These are phyloP conservation scores for Globisporangium takayamanum DNA, from an alignment of 352 stramenopile species.

Conservation along the genomic window DNA sequence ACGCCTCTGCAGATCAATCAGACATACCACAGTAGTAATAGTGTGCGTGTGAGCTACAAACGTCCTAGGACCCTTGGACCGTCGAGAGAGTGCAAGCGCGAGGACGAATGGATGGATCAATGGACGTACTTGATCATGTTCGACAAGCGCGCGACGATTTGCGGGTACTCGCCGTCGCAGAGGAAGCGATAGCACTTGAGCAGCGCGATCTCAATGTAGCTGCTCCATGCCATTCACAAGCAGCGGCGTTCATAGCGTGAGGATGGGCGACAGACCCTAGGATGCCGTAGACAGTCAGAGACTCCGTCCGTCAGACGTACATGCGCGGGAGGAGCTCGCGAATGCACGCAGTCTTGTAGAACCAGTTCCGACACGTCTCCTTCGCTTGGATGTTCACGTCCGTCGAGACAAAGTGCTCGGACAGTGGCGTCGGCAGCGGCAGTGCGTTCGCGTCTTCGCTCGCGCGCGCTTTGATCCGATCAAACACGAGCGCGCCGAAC, in stretches of 20 bases:
- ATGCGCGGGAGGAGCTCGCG: conserved; percentile 88
- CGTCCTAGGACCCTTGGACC: too few species aligned
- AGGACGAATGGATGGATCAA: neutral
- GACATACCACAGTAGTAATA: neutral
- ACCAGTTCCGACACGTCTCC: conserved; percentile 92
- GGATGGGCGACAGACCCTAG: neutral
- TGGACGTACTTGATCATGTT: conserved; percentile 83
- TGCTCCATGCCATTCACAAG: conserved; percentile 8
- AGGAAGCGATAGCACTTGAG: conserved; percentile 88
- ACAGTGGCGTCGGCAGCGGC: conserved; percentile 41
- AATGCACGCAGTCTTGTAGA: conserved; percentile 93
- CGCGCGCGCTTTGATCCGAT: conserved; percentile 65
- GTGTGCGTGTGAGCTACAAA: neutral
- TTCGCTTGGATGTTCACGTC: conserved; percentile 86
- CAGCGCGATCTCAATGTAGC: conserved; percentile 86
- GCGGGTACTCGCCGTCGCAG: conserved; percentile 81
- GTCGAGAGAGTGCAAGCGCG: too few species aligned
- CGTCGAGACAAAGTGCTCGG: conserved; percentile 61
- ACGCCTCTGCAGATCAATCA: conserved; percentile 46
- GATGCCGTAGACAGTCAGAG: neutral
- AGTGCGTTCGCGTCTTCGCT: conserved; percentile 53
- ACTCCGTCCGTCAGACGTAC: conserved; percentile 24
- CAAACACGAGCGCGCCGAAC: conserved; percentile 85
- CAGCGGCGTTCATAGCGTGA: neutral
- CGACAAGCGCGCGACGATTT: conserved; percentile 74